Conservation (phyloP, 768 basidiomycete species). For the Lactarius psammicola region DNA sequence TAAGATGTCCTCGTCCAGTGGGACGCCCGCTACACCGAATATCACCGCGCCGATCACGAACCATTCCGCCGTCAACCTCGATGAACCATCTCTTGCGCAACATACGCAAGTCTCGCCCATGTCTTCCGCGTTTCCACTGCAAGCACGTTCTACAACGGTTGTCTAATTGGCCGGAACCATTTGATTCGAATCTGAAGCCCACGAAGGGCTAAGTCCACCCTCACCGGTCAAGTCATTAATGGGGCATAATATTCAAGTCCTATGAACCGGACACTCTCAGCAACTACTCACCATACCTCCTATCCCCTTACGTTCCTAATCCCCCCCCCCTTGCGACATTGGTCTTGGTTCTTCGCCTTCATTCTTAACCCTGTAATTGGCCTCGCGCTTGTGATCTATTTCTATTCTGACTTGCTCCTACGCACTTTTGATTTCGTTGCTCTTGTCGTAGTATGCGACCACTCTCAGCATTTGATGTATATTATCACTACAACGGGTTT, state of each 20-base stretch:
- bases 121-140: conserved; percentile 76
- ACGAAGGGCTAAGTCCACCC: not conserved
- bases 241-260: not conserved
- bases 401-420: conserved; percentile 13
- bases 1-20: conserved; percentile 57
- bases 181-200: not conserved
- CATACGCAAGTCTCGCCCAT: conserved; percentile 66
- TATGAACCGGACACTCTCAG: not conserved
- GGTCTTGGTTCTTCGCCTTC: conserved; percentile 9
- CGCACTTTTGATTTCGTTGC: conserved; percentile 17
- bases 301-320: conserved; percentile 9
- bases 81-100: conserved; percentile 38
- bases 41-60: conserved; percentile 39
- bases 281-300: conserved; percentile 2
- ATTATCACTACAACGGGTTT: conserved; percentile 27
- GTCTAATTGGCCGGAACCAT: conserved; percentile 9
- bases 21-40: conserved; percentile 47
- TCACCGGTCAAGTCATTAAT: not conserved
- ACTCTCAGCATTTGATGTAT: conserved; percentile 29
- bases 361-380: conserved; percentile 10
- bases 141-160: conserved; percentile 31
- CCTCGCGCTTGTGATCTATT: conserved; percentile 21
- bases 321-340: not conserved
- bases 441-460: conserved; percentile 16
- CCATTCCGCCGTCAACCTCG: conserved; percentile 28